Percentiles rank a stretch among this genome's conserved stretches.
Evolutionary conservation across 352 stramenopile species (phyloP).

Genomic region (Peronospora destructor): DNA sequence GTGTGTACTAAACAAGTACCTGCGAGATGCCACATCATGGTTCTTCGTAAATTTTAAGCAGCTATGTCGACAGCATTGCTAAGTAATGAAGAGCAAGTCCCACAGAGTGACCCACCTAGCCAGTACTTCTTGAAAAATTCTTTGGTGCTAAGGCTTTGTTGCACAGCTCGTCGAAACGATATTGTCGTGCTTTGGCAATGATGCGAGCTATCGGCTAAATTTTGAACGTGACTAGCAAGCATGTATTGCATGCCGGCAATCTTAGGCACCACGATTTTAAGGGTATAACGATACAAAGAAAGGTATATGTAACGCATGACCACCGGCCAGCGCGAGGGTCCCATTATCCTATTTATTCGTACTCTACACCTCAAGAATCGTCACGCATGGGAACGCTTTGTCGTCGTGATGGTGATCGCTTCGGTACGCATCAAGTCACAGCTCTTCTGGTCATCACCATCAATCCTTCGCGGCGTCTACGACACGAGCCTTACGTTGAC

Average conservation of each 20-base stretch:
- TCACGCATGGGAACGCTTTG: constrained; percentile 9
- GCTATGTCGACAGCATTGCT: no score
- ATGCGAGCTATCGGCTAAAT: background rate
- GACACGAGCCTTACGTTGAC: constrained; percentile 29
- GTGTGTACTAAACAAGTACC: no score
- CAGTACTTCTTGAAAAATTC: no score
- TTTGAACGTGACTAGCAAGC: background rate
- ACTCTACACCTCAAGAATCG: constrained; percentile 27
- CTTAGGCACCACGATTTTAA: background rate
- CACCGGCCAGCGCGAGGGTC: constrained; percentile 11
- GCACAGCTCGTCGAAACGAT: no score
- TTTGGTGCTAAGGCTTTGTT: no score
- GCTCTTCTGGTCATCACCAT: constrained; percentile 1
- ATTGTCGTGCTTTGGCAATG: no score
- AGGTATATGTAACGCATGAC: constrained; percentile 3
- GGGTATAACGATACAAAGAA: background rate
- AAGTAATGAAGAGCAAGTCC: no score
- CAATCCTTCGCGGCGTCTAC: constrained; percentile 19
- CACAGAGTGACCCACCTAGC: no score
- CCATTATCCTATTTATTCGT: constrained; percentile 29
- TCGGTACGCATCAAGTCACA: background rate
- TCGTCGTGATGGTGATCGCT: constrained; percentile 2
- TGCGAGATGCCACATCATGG: no score
- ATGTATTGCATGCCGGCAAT: no score
- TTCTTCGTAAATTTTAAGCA: no score